phyloP scores from a whole-genome alignment of 345 rosid genomes.

The Fremontodendron californicum region DNA sequence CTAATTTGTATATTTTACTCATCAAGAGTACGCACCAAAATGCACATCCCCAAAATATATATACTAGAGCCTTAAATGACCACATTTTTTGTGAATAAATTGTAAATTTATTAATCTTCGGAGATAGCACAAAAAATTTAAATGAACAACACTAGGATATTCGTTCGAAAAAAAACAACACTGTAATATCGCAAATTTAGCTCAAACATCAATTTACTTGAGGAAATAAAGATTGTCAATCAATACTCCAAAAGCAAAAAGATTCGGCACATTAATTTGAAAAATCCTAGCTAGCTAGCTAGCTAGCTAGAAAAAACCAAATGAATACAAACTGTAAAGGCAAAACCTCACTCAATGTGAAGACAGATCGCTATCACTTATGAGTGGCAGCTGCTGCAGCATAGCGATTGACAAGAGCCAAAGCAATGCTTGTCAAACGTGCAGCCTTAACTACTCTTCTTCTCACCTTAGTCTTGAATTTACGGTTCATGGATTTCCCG shows the following conservation, averaged over 20 bases:
- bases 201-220: not conserved
- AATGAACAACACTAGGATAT: not conserved
- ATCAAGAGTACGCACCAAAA: no score
- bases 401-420: conserved; percentile 7
- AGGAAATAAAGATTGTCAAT: not conserved
- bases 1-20: no score
- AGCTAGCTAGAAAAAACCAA: not conserved
- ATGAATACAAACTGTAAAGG: not conserved
- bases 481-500: not conserved
- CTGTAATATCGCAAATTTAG: not conserved
- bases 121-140: not conserved
- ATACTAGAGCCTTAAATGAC: no score
- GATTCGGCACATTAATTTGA: not conserved
- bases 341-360: not conserved
- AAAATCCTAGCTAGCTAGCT: not conserved
- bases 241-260: not conserved
- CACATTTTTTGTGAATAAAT: not conserved
- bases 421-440: conserved; percentile 3
- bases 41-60: no score
- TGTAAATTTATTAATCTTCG: not conserved
- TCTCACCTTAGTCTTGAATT: not conserved
- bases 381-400: conserved; percentile 6
- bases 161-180: not conserved
- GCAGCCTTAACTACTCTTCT: not conserved
- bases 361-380: not conserved